These are phyloP conservation scores for Penicillium vulpinum DNA, from an alignment of 2,329 filamentous ascomycete genomes.

Conservation along the genomic window DNA sequence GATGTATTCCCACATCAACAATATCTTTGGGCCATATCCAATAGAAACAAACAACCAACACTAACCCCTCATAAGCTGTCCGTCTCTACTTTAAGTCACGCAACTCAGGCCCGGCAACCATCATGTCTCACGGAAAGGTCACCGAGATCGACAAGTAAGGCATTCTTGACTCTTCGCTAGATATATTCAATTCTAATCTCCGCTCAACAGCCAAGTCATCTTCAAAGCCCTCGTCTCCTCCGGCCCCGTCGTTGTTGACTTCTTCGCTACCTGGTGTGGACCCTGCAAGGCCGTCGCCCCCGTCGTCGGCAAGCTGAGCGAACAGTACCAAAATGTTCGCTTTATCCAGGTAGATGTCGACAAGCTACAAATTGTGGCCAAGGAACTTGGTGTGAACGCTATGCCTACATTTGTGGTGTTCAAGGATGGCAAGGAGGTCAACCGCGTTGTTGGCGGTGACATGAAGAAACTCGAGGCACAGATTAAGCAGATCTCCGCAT, in stretches of 20 bases:
- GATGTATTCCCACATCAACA: background rate
- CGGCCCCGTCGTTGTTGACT: slow-evolving; percentile 55
- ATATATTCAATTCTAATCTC: background rate
- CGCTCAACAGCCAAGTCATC: slow-evolving; percentile 59
- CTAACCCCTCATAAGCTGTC: slow-evolving; percentile 15
- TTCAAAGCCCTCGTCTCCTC: slow-evolving; percentile 53
- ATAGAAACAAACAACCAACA: background rate
- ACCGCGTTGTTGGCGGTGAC: slow-evolving; percentile 6
- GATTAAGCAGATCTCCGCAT: slow-evolving; percentile 1
- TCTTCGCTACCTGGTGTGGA: slow-evolving; percentile 59
- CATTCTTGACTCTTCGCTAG: no score
- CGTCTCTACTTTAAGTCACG: slow-evolving; percentile 16
- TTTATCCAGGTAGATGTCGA: slow-evolving; percentile 60
- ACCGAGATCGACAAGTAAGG: slow-evolving; percentile 38
- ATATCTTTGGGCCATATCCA: background rate
- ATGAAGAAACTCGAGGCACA: slow-evolving; percentile 8
- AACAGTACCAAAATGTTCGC: slow-evolving; percentile 51
- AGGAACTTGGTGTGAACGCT: slow-evolving; percentile 52
- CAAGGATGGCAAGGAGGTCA: slow-evolving; percentile 40
- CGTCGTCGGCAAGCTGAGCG: slow-evolving; percentile 53
- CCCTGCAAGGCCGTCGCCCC: slow-evolving; percentile 58
- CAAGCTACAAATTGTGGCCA: slow-evolving; percentile 51
- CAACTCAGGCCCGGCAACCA: slow-evolving; percentile 17
- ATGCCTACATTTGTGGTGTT: slow-evolving; percentile 46
- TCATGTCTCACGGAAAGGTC: slow-evolving; percentile 39